Base-by-base conservation (phyloP, 345 rosid species). In the Pistacia vera region DNA sequence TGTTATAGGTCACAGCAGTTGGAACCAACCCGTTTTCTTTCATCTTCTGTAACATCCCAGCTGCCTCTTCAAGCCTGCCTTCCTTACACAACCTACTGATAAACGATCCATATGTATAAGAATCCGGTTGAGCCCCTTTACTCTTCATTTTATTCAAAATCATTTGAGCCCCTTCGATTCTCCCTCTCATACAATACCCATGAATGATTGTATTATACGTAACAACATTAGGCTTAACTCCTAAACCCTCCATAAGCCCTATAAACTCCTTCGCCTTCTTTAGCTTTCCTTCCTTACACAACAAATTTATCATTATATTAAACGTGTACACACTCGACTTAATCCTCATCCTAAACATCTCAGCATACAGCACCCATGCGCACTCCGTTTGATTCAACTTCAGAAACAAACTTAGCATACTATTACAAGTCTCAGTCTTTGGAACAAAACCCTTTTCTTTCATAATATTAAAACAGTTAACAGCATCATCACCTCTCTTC, bases 291-390 rank as follows among this genome's bases (percentile, higher is more conserved):
- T 90, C 95, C 81, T 90, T 94, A 17, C 98, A 95, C 87, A 95
- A 78, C 63, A 88, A 83, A 79, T 95, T 93, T 35, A 96, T 86
- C 99, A 96, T 96, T 67, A 96, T 93, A 55, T 93, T 96, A 81
- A 82, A 96, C 0, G 99, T 93, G 71, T 77, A 82, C 22, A 90
- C 66, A 67, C 81, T 92, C 2, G 97, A 96, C 75, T 85, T 88
- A 33, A 96, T 89, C 89, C 85, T 85, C 92, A 89, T 82, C 85
- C 90, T 89, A 70, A 86, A 93, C 98, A 96, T 93, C 83, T 96
- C 96, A n/a, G 99, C 98, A 71, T 90, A 93, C 80, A 93, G 75
- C 79, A 90, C 88, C 98, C 99, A 91, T 0, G 93, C 97, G 2
- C 56, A 71, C 80, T 90, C 89, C 9, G 81, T 83, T 68, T 83